These are phyloP conservation scores for Yamadazyma jaroonii DNA, from an alignment of 1,139 yeast species.

Conservation along the genomic window DNA sequence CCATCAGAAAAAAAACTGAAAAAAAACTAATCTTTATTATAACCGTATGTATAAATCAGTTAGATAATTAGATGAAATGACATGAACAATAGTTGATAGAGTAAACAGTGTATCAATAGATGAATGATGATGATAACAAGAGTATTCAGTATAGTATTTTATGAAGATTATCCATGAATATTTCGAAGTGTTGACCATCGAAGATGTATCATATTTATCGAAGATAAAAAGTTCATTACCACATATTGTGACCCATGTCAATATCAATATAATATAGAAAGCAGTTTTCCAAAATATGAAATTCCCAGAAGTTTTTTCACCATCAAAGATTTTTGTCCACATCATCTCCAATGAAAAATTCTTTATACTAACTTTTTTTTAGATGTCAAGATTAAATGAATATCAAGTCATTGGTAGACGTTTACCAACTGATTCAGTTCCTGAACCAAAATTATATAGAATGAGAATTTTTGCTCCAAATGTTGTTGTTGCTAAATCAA, in stretches of 20 bases:
- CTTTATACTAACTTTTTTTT: slow-evolving; percentile 15
- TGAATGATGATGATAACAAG: too few relatives aligned
- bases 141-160: too few relatives aligned
- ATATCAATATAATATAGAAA: too few relatives aligned
- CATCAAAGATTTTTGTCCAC: neutral
- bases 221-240: too few relatives aligned
- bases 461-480: slow-evolving; percentile 99
- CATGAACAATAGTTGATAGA: neutral
- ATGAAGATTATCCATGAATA: too few relatives aligned
- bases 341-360: neutral
- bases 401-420: slow-evolving; percentile 99
- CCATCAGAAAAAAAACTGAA: slow-evolving; percentile 3
- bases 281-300: neutral
- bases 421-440: slow-evolving; percentile 98
- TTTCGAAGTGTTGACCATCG: too few relatives aligned
- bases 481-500: slow-evolving; percentile 98
- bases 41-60: slow-evolving; percentile 2
- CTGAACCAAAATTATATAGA: slow-evolving; percentile 99
- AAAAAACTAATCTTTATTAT: slow-evolving; percentile 2
- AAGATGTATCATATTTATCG: too few relatives aligned
- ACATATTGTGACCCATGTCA: too few relatives aligned
- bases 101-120: too few relatives aligned
- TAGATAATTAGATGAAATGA: neutral
- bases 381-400: slow-evolving; percentile 92
- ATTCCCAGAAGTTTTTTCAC: neutral